Percentiles rank a stretch among this genome's conserved stretches.
Conservation (phyloP, 2,329 filamentous ascomycete species). For the Exophiala dermatitidis region DNA sequence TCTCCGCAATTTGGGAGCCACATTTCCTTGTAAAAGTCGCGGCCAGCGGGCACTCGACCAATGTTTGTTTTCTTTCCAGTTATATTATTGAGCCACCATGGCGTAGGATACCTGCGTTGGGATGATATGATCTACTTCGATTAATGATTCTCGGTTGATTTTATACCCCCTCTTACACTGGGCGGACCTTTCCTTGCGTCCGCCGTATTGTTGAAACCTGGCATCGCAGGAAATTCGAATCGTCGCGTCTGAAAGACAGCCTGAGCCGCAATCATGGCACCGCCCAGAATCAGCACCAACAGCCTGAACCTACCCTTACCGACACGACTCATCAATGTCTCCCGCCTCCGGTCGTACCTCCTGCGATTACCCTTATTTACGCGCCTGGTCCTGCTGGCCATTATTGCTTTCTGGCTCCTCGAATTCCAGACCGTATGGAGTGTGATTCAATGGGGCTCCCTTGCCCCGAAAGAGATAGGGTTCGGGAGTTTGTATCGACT, state of each 20-base stretch:
- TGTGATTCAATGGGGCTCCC: constrained; percentile 66
- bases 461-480: constrained; percentile 69
- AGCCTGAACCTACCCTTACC: constrained; percentile 14
- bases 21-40: too few relatives aligned
- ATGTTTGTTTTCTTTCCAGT: too few relatives aligned
- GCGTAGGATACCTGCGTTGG: neutral
- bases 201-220: too few relatives aligned
- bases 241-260: neutral
- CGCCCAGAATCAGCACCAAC: constrained; percentile 17
- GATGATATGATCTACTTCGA: too few relatives aligned
- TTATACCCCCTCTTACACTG: too few relatives aligned
- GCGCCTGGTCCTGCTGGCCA: constrained; percentile 58
- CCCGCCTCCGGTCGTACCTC: constrained; percentile 71
- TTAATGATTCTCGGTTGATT: too few relatives aligned
- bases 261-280: constrained; percentile 9
- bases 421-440: constrained; percentile 64
- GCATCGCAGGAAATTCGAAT: too few relatives aligned
- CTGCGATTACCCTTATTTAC: constrained; percentile 84
- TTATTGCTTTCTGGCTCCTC: constrained; percentile 62
- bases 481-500: constrained; percentile 86
- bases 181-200: too few relatives aligned
- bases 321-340: constrained; percentile 53
- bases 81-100: neutral
- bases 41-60: too few relatives aligned
- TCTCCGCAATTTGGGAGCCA: constrained; percentile 5